Evolutionary conservation across 306 rosid genomes (phyloP).

Genomic region (Glycyrrhiza uralensis): DNA sequence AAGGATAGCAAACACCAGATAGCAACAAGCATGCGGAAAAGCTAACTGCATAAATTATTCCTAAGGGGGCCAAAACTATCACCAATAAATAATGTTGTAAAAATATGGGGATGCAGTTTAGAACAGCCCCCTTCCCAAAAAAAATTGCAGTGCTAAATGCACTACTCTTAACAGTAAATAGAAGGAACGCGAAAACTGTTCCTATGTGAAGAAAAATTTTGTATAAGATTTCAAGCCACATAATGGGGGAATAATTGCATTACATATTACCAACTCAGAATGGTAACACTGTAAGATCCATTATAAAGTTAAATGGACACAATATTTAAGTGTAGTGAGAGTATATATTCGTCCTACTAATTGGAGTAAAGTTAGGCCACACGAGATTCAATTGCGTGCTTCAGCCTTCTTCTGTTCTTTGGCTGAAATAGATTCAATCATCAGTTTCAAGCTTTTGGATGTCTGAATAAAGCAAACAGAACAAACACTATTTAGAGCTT

Average conservation of each 20-base stretch:
- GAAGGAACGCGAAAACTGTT: neutral
- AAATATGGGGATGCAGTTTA: neutral
- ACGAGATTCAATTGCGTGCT: slow-evolving; percentile 58
- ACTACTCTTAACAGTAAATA: neutral
- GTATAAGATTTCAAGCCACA: slow-evolving; percentile 25
- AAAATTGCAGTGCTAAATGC: neutral
- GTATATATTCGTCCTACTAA: slow-evolving; percentile 29
- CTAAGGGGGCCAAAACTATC: neutral
- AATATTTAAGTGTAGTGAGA: slow-evolving; percentile 16
- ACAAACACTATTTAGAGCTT: slow-evolving; percentile 10
- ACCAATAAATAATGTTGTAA: neutral
- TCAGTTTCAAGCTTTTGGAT: slow-evolving; percentile 18
- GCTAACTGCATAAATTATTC: neutral
- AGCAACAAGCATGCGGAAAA: neutral
- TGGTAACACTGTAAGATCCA: slow-evolving; percentile 10
- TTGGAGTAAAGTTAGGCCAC: slow-evolving; percentile 20
- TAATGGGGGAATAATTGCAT: slow-evolving; percentile 22
- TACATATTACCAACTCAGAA: slow-evolving; percentile 29
- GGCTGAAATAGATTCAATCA: slow-evolving; percentile 43
- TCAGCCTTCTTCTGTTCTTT: slow-evolving; percentile 74
- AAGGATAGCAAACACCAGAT: neutral
- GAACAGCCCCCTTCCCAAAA: neutral
- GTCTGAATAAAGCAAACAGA: neutral
- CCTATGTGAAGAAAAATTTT: neutral
- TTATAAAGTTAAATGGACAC: slow-evolving; percentile 30